Conservation (phyloP, 2,329 filamentous ascomycete genomes). For the Pseudogymnoascus sp. region DNA sequence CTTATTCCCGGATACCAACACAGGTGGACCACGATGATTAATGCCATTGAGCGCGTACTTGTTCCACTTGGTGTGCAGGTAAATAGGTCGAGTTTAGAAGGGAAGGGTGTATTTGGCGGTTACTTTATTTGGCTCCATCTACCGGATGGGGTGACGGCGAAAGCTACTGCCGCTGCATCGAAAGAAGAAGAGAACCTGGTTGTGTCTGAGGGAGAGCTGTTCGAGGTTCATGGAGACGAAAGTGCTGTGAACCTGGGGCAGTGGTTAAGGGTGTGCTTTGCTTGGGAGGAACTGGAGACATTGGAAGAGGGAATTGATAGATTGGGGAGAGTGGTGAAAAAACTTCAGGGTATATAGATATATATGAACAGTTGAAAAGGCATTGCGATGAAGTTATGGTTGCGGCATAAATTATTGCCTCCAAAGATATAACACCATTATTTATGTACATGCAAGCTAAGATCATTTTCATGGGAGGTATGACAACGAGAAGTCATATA, state of each 20-base stretch:
- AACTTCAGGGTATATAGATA: not conserved
- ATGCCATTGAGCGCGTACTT: slow-evolving; percentile 21
- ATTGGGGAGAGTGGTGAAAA: slow-evolving; percentile 29
- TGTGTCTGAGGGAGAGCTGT: slow-evolving; percentile 51
- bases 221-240: slow-evolving; percentile 39
- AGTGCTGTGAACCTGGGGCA: slow-evolving; percentile 28
- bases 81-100: slow-evolving; percentile 8
- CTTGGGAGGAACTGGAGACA: slow-evolving; percentile 50
- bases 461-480: not conserved
- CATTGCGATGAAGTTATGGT: not conserved
- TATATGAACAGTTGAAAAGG: not conserved
- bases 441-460: not conserved
- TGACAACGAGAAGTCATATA: not conserved
- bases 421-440: not conserved
- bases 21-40: slow-evolving; percentile 22
- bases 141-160: slow-evolving; percentile 40
- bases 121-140: slow-evolving; percentile 61
- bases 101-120: slow-evolving; percentile 40
- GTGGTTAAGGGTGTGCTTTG: slow-evolving; percentile 50
- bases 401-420: not conserved
- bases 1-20: slow-evolving; percentile 51
- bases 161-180: slow-evolving; percentile 34
- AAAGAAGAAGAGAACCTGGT: slow-evolving; percentile 46
- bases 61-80: slow-evolving; percentile 23
- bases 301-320: slow-evolving; percentile 51